Conservation (phyloP, 2,329 filamentous ascomycete genomes). For the Trichoderma afroharzianum region DNA sequence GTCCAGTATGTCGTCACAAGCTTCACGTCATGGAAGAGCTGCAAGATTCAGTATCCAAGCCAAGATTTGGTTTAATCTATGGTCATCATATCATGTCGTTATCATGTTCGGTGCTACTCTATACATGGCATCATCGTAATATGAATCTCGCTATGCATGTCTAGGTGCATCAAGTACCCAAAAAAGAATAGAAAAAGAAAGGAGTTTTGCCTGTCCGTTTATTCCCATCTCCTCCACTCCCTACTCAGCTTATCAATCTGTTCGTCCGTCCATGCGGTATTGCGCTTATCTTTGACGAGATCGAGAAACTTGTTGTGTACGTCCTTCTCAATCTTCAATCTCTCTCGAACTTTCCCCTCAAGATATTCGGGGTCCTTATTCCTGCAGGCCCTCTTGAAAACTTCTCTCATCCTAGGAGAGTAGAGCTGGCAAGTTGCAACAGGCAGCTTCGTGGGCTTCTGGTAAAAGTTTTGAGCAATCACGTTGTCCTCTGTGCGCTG, state of each 20-base stretch:
- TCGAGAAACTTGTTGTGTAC: constrained; percentile 52
- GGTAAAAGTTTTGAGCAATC: constrained; percentile 64
- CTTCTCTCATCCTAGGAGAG: constrained; percentile 70
- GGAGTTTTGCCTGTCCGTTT: constrained; percentile 24
- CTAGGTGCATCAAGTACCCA: not conserved
- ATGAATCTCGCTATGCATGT: constrained; percentile 9
- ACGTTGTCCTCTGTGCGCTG: constrained; percentile 49
- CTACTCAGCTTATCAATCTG: constrained; percentile 48
- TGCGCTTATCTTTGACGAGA: constrained; percentile 36
- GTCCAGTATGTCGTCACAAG: not conserved
- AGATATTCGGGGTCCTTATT: constrained; percentile 66
- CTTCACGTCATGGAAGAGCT: not conserved
- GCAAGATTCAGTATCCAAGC: not conserved
- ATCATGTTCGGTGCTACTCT: not conserved
- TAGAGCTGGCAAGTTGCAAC: constrained; percentile 73
- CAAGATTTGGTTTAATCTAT: not conserved
- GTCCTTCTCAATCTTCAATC: constrained; percentile 56
- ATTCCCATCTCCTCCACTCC: constrained; percentile 59
- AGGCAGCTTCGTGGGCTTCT: constrained; percentile 52
- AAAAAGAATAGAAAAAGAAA: not conserved
- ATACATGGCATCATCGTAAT: not conserved
- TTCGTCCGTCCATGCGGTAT: constrained; percentile 38
- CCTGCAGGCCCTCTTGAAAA: constrained; percentile 65
- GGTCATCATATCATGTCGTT: not conserved
- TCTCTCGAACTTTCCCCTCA: constrained; percentile 52